phyloP scores from a whole-genome alignment of 2,329 filamentous ascomycete genomes.

The Hymenoscyphus linearis region DNA sequence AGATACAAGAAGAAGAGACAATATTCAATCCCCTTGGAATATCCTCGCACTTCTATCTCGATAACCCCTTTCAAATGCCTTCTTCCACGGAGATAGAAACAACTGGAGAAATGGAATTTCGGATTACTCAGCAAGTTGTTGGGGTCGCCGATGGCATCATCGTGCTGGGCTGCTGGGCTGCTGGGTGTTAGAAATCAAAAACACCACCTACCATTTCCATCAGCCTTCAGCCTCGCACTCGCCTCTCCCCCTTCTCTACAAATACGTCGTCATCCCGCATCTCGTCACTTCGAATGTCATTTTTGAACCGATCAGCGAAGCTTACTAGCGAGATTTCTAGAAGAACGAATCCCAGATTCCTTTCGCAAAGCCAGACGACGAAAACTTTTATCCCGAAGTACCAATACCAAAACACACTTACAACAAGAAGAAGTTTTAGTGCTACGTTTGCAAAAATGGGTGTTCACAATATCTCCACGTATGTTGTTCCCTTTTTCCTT shows the following conservation, averaged over 20 bases:
- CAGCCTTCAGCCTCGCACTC: background rate
- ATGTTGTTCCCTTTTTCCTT: conserved; percentile 14
- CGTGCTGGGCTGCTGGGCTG: background rate
- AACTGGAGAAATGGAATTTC: background rate
- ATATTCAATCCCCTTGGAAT: background rate
- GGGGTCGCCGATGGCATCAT: conserved; percentile 6
- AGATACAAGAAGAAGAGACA: background rate
- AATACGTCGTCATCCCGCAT: background rate
- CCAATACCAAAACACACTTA: background rate
- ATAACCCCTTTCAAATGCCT: background rate
- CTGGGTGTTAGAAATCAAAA: conserved; percentile 15
- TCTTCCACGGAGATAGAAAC: background rate
- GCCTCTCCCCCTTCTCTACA: background rate
- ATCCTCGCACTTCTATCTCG: background rate
- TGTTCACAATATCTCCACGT: conserved; percentile 41
- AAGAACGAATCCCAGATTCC: background rate
- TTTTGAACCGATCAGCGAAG: conserved; percentile 14
- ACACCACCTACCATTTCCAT: background rate
- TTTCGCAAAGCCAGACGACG: background rate
- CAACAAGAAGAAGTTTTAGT: conserved; percentile 28
- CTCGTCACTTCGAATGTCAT: conserved; percentile 14
- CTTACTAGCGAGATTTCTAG: conserved; percentile 8
- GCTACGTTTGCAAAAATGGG: conserved; percentile 39
- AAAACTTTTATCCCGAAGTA: background rate
- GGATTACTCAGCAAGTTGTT: conserved; percentile 1